A percentile compares a stretch with the other conserved stretches of the same genome.
Evolutionary conservation across 1,284 basidiomycete genomes (phyloP).

Genomic region (Austroboletus rostrupii): DNA sequence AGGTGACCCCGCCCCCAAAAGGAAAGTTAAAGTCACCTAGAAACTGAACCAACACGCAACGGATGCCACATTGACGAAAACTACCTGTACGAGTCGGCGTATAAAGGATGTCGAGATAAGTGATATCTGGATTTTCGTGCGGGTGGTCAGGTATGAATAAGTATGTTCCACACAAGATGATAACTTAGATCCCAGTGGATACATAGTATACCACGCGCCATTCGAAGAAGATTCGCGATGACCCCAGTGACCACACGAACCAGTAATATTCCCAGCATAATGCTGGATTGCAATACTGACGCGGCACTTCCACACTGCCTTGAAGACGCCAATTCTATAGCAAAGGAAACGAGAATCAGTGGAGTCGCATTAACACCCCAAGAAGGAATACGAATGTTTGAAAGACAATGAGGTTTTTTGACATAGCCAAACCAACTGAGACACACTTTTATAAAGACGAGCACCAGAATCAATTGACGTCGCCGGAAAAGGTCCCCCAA

Average conservation of each 20-base stretch:
- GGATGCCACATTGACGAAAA: constrained; percentile 51
- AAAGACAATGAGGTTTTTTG: constrained; percentile 35
- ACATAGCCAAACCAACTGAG: constrained; percentile 40
- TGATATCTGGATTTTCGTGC: constrained; percentile 52
- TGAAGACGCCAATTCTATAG: constrained; percentile 61
- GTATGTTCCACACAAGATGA: constrained; percentile 51
- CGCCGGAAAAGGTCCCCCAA: constrained; percentile 62
- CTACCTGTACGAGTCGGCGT: constrained; percentile 58
- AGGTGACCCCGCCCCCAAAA: constrained; percentile 63
- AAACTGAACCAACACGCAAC: constrained; percentile 58
- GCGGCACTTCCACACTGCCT: constrained; percentile 56
- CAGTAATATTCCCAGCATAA: constrained; percentile 66
- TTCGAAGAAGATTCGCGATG: constrained; percentile 54
- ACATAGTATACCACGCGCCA: constrained; percentile 68
- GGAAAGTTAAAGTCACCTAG: constrained; percentile 72
- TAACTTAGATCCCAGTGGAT: constrained; percentile 51
- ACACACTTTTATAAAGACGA: constrained; percentile 43
- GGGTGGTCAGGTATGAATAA: constrained; percentile 66
- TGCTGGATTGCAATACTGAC: constrained; percentile 60
- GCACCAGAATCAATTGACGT: constrained; percentile 48
- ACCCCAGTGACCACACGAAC: constrained; percentile 65
- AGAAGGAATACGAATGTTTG: constrained; percentile 54
- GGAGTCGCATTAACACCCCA: constrained; percentile 55
- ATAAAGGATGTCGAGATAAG: constrained; percentile 56
- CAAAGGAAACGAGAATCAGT: constrained; percentile 58